These are phyloP conservation scores for Chlamydomonas sp. DNA, from an alignment of 139 green algal species.

Conservation along the genomic window DNA sequence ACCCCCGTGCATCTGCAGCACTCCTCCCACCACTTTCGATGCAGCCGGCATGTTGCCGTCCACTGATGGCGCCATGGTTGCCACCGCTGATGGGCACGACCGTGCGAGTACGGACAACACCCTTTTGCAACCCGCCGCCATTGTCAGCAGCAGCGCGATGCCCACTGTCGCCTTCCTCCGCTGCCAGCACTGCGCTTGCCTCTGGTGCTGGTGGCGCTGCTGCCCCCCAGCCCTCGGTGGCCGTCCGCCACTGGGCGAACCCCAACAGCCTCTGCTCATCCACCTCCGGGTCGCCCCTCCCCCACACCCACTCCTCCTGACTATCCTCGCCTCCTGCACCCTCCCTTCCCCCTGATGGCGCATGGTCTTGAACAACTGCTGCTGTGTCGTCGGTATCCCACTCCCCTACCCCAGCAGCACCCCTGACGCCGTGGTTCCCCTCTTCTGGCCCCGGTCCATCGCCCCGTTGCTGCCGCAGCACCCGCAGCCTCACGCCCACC, in stretches of 20 bases:
- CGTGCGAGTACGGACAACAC: no score
- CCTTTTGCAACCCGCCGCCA: no score
- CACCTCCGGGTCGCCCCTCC: not conserved
- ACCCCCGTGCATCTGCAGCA: no score
- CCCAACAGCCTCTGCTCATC: slow-evolving; percentile 3
- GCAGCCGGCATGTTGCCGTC: no score
- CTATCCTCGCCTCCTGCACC: no score
- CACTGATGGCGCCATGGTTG: no score
- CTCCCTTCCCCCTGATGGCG: not conserved
- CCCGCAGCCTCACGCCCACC: not conserved
- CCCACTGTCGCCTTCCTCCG: no score
- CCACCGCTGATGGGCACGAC: no score
- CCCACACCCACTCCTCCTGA: slow-evolving; percentile 3
- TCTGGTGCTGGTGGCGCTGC: not conserved
- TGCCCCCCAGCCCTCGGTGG: not conserved
- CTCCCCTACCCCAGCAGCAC: not conserved
- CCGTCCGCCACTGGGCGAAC: not conserved
- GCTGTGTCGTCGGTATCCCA: no score
- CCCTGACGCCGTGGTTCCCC: not conserved
- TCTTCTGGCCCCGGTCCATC: not conserved
- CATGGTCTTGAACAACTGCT: not conserved
- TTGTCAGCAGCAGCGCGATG: no score
- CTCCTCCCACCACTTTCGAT: no score
- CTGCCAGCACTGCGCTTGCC: no score
- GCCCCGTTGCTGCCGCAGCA: not conserved